Conservation (phyloP, 1,139 yeast genomes). For the Geotrichum restrictum region DNA sequence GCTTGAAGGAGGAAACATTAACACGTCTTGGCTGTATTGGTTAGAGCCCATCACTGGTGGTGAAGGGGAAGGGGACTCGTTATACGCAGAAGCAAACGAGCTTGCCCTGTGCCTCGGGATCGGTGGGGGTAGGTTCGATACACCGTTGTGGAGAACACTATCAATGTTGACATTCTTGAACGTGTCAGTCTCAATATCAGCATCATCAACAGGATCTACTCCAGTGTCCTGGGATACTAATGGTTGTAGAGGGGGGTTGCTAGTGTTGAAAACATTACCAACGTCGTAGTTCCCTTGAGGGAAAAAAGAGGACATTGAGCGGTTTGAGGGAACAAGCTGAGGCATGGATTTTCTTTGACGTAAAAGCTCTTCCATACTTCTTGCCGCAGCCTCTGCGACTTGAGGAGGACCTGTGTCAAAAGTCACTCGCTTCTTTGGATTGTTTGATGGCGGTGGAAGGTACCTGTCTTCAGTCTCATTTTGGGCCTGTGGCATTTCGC, state of each 20-base stretch:
- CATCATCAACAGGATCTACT: slow-evolving; percentile 32
- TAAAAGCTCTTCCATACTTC: slow-evolving; percentile 40
- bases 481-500: slow-evolving; percentile 29
- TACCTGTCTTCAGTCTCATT: slow-evolving; percentile 4
- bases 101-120: slow-evolving; percentile 20
- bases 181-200: slow-evolving; percentile 34
- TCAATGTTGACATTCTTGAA: slow-evolving; percentile 42
- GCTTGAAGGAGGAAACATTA: neutral
- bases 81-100: slow-evolving; percentile 4
- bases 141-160: slow-evolving; percentile 40
- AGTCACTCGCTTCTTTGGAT: slow-evolving; percentile 37
- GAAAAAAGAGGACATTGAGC: slow-evolving; percentile 3
- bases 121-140: slow-evolving; percentile 30
- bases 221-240: slow-evolving; percentile 21
- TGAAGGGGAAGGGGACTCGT: slow-evolving; percentile 16
- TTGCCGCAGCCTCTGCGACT: slow-evolving; percentile 42
- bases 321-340: slow-evolving; percentile 15
- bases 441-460: slow-evolving; percentile 21
- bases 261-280: slow-evolving; percentile 16
- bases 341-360: slow-evolving; percentile 31
- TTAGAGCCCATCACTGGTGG: slow-evolving; percentile 10
- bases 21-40: slow-evolving; percentile 6
- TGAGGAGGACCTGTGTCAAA: slow-evolving; percentile 40
- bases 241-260: slow-evolving; percentile 11
- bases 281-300: slow-evolving; percentile 22